A percentile compares a stretch with the other conserved stretches of the same genome.
Evolutionary conservation across 805 yeast genomes (phyloP).

Genomic region (Wickerhamiella lipophila): DNA sequence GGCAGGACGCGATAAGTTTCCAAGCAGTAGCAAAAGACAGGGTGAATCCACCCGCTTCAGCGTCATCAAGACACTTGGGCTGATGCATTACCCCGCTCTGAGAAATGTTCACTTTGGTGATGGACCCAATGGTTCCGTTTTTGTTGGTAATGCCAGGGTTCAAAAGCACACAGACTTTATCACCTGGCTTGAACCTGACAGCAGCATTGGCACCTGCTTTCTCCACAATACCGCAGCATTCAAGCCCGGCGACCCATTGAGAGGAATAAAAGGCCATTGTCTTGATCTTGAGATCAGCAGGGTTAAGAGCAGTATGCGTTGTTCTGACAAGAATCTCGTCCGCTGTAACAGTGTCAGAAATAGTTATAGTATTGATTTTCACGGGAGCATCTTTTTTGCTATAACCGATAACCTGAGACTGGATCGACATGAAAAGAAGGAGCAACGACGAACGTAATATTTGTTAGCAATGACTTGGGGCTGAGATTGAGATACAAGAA

Average conservation of each 20-base stretch:
- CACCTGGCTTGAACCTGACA: conserved; percentile 39
- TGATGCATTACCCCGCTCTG: conserved; percentile 37
- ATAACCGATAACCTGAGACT: conserved; percentile 1
- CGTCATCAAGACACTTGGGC: conserved; percentile 37
- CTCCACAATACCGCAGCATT: conserved; percentile 48
- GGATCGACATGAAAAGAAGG: neutral
- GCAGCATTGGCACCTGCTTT: conserved; percentile 39
- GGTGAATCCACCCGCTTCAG: conserved; percentile 55
- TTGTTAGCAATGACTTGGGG: no score
- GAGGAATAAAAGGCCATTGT: neutral
- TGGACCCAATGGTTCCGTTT: neutral
- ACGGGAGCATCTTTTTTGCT: conserved; percentile 2
- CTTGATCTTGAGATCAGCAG: conserved; percentile 42
- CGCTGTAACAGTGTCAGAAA: conserved; percentile 24
- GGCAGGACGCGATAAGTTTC: conserved; percentile 29
- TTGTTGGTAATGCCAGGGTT: neutral
- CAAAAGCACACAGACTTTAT: conserved; percentile 46
- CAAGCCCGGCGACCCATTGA: conserved; percentile 37
- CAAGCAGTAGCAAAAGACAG: conserved; percentile 53
- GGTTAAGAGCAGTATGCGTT: conserved; percentile 47
- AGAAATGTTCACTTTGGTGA: neutral
- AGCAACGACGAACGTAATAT: no score
- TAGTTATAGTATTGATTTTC: neutral
- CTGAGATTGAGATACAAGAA: no score
- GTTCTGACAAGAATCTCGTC: conserved; percentile 46